phyloP scores from a whole-genome alignment of 78 protist genomes.

The Dictyostelium brefeldianum region DNA sequence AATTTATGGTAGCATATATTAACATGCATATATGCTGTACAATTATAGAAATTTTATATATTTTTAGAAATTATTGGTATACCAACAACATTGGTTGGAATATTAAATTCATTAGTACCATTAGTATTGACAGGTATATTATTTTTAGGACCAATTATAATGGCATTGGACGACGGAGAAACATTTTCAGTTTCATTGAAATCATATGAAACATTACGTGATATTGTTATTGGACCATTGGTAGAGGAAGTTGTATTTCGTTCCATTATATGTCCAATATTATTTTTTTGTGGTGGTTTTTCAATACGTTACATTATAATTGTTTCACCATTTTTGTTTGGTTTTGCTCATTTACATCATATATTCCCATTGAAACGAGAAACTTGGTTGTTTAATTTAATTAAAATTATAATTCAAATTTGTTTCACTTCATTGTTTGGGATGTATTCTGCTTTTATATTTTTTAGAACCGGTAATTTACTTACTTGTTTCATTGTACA shows the following conservation, averaged over 20 bases:
- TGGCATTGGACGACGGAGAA: background rate
- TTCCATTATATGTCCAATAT: constrained; percentile 58
- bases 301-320: constrained; percentile 13
- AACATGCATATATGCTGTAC: too few relatives aligned
- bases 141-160: constrained; percentile 67
- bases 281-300: constrained; percentile 69
- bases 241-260: constrained; percentile 58
- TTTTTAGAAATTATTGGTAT: constrained; percentile 46
- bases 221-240: constrained; percentile 65
- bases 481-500: constrained; percentile 47
- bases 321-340: constrained; percentile 71
- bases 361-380: background rate
- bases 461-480: constrained; percentile 58
- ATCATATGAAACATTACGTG: constrained; percentile 10
- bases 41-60: constrained; percentile 25
- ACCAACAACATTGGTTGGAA: background rate
- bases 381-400: background rate
- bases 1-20: too few relatives aligned
- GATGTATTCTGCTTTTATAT: constrained; percentile 58
- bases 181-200: background rate
- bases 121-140: constrained; percentile 33
- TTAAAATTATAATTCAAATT: background rate
- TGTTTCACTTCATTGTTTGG: constrained; percentile 66
- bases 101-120: background rate
- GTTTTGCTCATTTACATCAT: constrained; percentile 66